Percentiles rank a stretch among this genome's conserved stretches.
These are phyloP conservation scores for Penicillium sclerotiorum DNA, from an alignment of 2,329 filamentous ascomycete species.

Conservation along the genomic window DNA sequence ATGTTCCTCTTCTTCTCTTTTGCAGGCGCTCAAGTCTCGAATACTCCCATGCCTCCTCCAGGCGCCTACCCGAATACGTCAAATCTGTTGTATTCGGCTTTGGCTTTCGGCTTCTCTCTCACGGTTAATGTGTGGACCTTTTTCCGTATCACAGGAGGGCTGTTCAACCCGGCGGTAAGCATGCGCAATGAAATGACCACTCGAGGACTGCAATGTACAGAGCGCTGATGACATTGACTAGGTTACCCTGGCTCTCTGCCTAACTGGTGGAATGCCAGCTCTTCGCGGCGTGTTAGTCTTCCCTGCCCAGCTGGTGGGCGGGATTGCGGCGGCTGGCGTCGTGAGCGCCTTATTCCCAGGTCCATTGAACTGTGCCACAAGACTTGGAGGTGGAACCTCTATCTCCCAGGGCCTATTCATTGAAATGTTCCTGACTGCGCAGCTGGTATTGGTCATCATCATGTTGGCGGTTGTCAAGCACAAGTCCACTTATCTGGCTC, in stretches of 20 bases:
- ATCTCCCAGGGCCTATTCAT: constrained; percentile 65
- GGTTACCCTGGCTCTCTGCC: constrained; percentile 62
- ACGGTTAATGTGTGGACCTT: constrained; percentile 59
- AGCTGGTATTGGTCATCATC: constrained; percentile 66
- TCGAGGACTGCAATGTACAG: no score
- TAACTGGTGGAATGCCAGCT: constrained; percentile 60
- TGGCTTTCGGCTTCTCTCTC: constrained; percentile 51
- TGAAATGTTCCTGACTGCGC: constrained; percentile 66
- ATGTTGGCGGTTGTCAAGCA: constrained; percentile 76
- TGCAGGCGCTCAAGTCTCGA: constrained; percentile 50
- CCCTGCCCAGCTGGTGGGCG: constrained; percentile 60
- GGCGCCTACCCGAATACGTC: constrained; percentile 39
- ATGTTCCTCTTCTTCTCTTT: constrained; percentile 55
- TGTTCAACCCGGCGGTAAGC: constrained; percentile 56
- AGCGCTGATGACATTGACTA: no score
- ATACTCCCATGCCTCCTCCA: constrained; percentile 36
- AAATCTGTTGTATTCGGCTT: constrained; percentile 46
- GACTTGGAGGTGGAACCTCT: constrained; percentile 55
- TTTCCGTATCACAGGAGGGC: constrained; percentile 54
- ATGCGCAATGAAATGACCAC: no score
- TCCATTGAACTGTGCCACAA: constrained; percentile 58
- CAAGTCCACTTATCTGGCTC: constrained; percentile 70
- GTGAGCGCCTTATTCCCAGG: constrained; percentile 62
- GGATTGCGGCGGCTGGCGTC: constrained; percentile 62
- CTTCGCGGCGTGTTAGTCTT: constrained; percentile 57